Evolutionary conservation across 2,329 filamentous ascomycete species (phyloP).

Genomic region (Scleromitrula shiraiana): DNA sequence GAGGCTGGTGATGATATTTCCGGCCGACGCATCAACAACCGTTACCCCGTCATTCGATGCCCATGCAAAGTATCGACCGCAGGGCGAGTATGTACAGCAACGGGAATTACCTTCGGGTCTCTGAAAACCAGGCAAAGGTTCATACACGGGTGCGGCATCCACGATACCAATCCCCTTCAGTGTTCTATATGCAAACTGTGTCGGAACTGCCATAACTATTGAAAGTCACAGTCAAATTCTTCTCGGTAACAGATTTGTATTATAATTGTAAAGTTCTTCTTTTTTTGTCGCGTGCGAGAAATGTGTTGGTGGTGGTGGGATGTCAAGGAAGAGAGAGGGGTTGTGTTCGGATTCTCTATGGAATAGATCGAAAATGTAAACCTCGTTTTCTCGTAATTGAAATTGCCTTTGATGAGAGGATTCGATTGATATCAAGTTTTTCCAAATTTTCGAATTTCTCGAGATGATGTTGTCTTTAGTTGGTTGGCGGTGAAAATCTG

Average conservation of each 20-base stretch:
- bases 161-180: constrained; percentile 93
- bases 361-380: neutral
- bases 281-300: constrained; percentile 16
- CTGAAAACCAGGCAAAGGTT: constrained; percentile 71
- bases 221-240: constrained; percentile 57
- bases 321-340: too few species aligned
- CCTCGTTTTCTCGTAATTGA: constrained; percentile 5
- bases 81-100: constrained; percentile 91
- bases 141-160: constrained; percentile 84
- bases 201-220: constrained; percentile 88
- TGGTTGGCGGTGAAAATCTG: neutral
- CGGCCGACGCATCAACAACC: constrained; percentile 73
- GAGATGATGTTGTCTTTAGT: neutral
- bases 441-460: neutral
- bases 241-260: constrained; percentile 19
- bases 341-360: constrained; percentile 11
- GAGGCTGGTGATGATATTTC: constrained; percentile 66
- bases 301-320: neutral
- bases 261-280: constrained; percentile 14
- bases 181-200: constrained; percentile 96
- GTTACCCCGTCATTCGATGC: constrained; percentile 80
- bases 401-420: neutral
- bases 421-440: too few species aligned
- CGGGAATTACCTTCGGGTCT: constrained; percentile 91
- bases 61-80: constrained; percentile 94